A percentile compares a stretch with the other conserved stretches of the same genome.
phyloP scores from a whole-genome alignment of 2,329 filamentous ascomycete genomes.

The Byssothecium circinans region DNA sequence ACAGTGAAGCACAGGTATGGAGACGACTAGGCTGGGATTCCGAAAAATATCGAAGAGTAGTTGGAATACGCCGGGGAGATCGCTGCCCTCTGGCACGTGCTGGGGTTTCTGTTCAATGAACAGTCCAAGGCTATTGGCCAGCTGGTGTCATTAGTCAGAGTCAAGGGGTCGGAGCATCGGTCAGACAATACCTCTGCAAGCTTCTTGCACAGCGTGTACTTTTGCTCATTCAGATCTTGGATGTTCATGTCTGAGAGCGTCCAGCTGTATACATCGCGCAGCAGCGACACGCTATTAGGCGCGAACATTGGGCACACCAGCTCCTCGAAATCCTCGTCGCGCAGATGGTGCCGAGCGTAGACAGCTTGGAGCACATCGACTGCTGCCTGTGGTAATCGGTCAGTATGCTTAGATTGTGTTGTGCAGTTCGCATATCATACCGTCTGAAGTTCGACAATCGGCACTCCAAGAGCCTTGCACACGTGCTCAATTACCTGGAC shows the following conservation, averaged over 20 bases:
- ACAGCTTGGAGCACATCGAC: conserved; percentile 83
- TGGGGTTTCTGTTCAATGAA: conserved; percentile 79
- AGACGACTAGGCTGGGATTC: conserved; percentile 85
- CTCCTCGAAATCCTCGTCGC: conserved; percentile 74
- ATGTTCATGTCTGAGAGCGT: conserved; percentile 76
- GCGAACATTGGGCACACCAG: conserved; percentile 80
- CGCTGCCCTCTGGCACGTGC: conserved; percentile 64
- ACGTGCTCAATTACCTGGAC: conserved; percentile 42
- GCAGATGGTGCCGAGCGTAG: conserved; percentile 72
- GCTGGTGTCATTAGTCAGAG: conserved; percentile 52
- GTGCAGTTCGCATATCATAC: conserved; percentile 19
- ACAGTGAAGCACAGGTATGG: conserved; percentile 86
- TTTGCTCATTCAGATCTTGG: conserved; percentile 84
- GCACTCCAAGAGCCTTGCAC: conserved; percentile 44
- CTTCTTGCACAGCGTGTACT: conserved; percentile 91
- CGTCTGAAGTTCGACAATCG: conserved; percentile 39
- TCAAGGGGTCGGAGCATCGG: conserved; percentile 4
- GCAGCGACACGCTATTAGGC: conserved; percentile 68
- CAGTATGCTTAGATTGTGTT: conserved; percentile 10
- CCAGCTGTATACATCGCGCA: conserved; percentile 77
- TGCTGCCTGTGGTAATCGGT: conserved; percentile 48
- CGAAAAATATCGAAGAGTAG: conserved; percentile 79
- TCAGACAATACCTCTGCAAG: conserved; percentile 73
- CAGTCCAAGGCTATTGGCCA: conserved; percentile 81
- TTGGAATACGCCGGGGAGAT: conserved; percentile 74